Conservation (phyloP, 2,329 filamentous ascomycete genomes). For the Thelonectria rubi region DNA sequence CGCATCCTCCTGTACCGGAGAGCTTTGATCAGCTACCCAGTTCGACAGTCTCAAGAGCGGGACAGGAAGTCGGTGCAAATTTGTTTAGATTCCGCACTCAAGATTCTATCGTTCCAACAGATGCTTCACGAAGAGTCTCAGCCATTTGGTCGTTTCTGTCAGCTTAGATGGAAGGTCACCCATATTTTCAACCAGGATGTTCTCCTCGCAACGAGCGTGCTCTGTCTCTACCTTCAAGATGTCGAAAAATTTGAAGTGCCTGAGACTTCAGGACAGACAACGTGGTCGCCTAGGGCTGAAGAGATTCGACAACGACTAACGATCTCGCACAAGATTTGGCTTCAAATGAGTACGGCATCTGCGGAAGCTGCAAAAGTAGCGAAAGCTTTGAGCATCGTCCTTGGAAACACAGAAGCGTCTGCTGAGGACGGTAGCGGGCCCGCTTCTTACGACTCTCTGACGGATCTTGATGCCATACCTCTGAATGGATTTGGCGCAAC, state of each 20-base stretch:
- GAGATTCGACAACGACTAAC: slow-evolving; percentile 24
- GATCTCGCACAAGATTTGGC: slow-evolving; percentile 28
- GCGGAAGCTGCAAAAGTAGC: slow-evolving; percentile 29
- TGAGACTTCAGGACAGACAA: slow-evolving; percentile 18
- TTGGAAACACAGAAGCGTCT: slow-evolving; percentile 23
- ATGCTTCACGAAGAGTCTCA: slow-evolving; percentile 30
- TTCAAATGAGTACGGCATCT: slow-evolving; percentile 24
- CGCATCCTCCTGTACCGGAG: slow-evolving; percentile 27
- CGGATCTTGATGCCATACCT: slow-evolving; percentile 21
- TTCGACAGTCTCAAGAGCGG: slow-evolving; percentile 18
- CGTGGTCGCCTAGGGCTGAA: slow-evolving; percentile 13
- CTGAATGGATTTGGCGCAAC: slow-evolving; percentile 17
- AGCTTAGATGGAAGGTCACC: slow-evolving; percentile 25
- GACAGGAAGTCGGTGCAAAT: slow-evolving; percentile 20
- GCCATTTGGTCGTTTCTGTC: slow-evolving; percentile 27
- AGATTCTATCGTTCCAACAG: slow-evolving; percentile 27
- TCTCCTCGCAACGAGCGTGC: slow-evolving; percentile 28
- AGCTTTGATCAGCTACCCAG: slow-evolving; percentile 20
- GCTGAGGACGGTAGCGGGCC: slow-evolving; percentile 5
- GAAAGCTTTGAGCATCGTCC: slow-evolving; percentile 27
- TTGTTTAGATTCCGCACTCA: slow-evolving; percentile 27
- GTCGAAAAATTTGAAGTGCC: slow-evolving; percentile 24
- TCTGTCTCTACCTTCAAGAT: slow-evolving; percentile 25
- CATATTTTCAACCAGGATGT: slow-evolving; percentile 28
- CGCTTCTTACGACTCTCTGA: slow-evolving; percentile 19